Base-by-base conservation (phyloP, 2,329 filamentous ascomycete species). In the Pseudogymnoascus sp. region DNA sequence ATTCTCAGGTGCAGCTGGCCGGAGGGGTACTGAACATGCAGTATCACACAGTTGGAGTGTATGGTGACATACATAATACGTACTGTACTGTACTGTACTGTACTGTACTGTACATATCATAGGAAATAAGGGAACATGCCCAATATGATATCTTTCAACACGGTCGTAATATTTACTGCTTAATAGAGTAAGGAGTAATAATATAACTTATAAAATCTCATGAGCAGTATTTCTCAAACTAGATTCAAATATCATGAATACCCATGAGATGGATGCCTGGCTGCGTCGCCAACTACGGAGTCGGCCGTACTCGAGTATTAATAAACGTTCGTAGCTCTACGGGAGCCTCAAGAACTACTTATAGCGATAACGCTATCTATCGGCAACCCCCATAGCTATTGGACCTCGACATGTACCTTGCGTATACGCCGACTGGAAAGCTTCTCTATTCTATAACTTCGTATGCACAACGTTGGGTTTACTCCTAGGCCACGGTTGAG, bases 401-500 rank as follows among this genome's bases (percentile, higher is more conserved):
- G 50, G 50, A 56, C 14, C 28, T 33, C 28, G 5, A 33, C 26
- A 56, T 56, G 50, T 56, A 56, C 50, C 50, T 56, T 56, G 50
- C 28, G 50, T 56, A 33, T 33, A 53, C 50, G 50, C 28, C 28
- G 26, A 26, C 33, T 33, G 24, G 24, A 40, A 60, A 60, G 59
- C 33, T 41, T 40, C 33, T 60, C 19, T 56, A 56, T 26, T 41
- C n/a, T 22, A 33, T 60, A 60, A 26, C 22, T 60, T 41, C 38
- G 33, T 40, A 60, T 60, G 59, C 59, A 60, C 59, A 38, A 38
- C 59, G 59, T 60, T 60, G 59, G 59, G 10, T 60, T 60, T 41
- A 40, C 59, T 60, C 59, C 74, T 65, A 72, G 82, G 72, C 84
- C 82, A 73, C 80, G 79, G 74, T 75, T 88, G 67, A 82, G 78